These are phyloP conservation scores for Incumbomyces lentus DNA, from an alignment of 2,329 filamentous ascomycete genomes.

Conservation along the genomic window DNA sequence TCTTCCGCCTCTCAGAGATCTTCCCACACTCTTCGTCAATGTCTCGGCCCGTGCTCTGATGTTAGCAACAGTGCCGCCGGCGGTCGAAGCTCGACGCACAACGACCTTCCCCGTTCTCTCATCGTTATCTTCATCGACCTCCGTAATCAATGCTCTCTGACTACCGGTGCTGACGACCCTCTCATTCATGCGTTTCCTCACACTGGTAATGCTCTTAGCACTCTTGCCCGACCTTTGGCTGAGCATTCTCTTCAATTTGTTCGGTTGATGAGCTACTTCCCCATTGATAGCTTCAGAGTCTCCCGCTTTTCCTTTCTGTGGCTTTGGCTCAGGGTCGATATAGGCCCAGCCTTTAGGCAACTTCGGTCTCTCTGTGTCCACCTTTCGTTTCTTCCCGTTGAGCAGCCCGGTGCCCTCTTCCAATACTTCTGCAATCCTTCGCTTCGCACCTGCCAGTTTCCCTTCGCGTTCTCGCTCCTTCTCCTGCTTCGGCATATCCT, in stretches of 20 bases:
- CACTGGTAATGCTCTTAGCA: background rate
- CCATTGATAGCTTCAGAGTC: background rate
- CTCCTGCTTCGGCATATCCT: constrained; percentile 41
- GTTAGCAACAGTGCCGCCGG: constrained; percentile 11
- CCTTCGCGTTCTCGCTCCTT: constrained; percentile 10
- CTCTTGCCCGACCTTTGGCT: background rate
- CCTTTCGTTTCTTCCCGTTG: constrained; percentile 11
- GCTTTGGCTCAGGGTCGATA: background rate
- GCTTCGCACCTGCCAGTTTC: constrained; percentile 18
- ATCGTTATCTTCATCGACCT: constrained; percentile 1
- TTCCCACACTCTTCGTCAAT: constrained; percentile 15
- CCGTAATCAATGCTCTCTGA: constrained; percentile 12
- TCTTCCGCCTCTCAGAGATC: constrained; percentile 11
- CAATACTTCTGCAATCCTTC: constrained; percentile 17
- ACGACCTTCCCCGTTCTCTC: background rate
- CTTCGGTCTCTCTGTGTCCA: background rate
- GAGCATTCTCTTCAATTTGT: constrained; percentile 2
- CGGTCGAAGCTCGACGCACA: background rate
- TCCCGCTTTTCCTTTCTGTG: background rate
- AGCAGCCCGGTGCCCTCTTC: constrained; percentile 14
- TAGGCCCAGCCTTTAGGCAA: constrained; percentile 5
- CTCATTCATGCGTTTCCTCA: constrained; percentile 6
- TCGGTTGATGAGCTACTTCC: background rate
- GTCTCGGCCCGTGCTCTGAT: constrained; percentile 16
- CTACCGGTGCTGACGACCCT: constrained; percentile 14